Base-by-base conservation (phyloP, 2,329 filamentous ascomycete species). In the Aspergillus fructus region DNA sequence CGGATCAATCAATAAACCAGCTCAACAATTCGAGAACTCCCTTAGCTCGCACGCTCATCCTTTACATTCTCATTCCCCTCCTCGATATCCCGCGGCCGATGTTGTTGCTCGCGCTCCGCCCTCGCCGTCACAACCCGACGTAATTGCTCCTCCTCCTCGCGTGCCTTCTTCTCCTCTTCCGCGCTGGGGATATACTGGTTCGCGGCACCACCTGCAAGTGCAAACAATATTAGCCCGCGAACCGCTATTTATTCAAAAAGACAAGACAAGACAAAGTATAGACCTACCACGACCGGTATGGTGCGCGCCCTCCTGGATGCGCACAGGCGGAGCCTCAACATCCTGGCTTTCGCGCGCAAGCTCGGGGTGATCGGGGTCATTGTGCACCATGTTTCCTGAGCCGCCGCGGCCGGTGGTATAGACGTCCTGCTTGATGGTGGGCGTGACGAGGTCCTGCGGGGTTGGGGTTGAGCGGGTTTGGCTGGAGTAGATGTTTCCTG, bases 361-460 rank as follows among this genome's bases (percentile, higher is more conserved):
- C 61, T 83, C 81, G 8, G 85, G 82, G 61, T 78, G 85, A 42
- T 81, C 77, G 3, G 88, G 85, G 66, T 94, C 88, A 61, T 85
- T 85, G 70, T 88, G 87, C 48, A 89, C 86, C 89, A 96, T 96
- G 79, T 96, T 96, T 59, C 92, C 92, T 4, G 85, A 87, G 60
- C 93, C 93, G 55, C 93, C 93, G 51, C 93, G 89, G 56, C 93
- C 93, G 3, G 93, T 97, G 19, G 93, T 96, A 70, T 93, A 92
- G 63, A 90, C 81, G n/a, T 89, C 78, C 47, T 84, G 84, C 78
- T 96, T 96, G 71, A 97, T 85, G 12, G 85, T 89, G 1, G 93
- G 93, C 1, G 92, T 96, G 67, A 88, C 79, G 62, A 96, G 85
- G 68, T 93, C 89, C 62, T 84, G 77, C 50, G 85, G 78, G 30